phyloP scores from a whole-genome alignment of 164 flowering plant species.

The Platanus orientalis region DNA sequence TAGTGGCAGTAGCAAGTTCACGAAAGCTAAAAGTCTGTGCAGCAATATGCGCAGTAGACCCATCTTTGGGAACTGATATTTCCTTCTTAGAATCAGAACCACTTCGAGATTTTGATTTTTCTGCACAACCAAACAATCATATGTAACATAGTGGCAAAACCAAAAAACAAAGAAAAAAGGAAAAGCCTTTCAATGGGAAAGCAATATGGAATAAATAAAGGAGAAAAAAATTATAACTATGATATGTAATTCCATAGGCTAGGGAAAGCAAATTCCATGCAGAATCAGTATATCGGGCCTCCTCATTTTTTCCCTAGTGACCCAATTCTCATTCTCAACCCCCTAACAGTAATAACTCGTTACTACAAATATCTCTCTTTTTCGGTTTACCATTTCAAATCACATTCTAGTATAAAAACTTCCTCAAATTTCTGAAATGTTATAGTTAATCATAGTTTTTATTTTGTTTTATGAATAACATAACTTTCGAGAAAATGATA shows the following conservation, averaged over 20 bases:
- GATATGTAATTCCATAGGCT: not conserved
- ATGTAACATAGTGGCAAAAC: not conserved
- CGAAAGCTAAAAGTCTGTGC: slow-evolving; percentile 82
- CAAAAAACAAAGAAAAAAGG: not conserved
- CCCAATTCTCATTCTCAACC: not conserved
- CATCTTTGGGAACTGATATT: slow-evolving; percentile 45
- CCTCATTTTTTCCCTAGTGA: not conserved
- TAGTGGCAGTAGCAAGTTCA: slow-evolving; percentile 79
- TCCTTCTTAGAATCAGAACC: slow-evolving; percentile 61
- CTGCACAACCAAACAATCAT: slow-evolving; percentile 23
- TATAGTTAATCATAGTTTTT: not conserved
- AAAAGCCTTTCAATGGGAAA: not conserved
- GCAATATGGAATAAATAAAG: not conserved
- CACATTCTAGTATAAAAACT: not conserved
- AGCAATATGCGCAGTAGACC: slow-evolving; percentile 58
- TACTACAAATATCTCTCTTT: not conserved
- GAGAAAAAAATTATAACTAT: not conserved
- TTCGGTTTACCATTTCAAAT: not conserved
- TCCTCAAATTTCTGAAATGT: not conserved
- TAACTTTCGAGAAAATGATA: no score
- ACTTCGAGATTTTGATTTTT: slow-evolving; percentile 51
- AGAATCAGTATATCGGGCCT: not conserved
- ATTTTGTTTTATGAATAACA: no score
- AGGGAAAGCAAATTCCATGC: not conserved
- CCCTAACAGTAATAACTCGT: not conserved